Evolutionary conservation across 1,284 basidiomycete genomes (phyloP).

Genomic region (Trichosporon sp.): DNA sequence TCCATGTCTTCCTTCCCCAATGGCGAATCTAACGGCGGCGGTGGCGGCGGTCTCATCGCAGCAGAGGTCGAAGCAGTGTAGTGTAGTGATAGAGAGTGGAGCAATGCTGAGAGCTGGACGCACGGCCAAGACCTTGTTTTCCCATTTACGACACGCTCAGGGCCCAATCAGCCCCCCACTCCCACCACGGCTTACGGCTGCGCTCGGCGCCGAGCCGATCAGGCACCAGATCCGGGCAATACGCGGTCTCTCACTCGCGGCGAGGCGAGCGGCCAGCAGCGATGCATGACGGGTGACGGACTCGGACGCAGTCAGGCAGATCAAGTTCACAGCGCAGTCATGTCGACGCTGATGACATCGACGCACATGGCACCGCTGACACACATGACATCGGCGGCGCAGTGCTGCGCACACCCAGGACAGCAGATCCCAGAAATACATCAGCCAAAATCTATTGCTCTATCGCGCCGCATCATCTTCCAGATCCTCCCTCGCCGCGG

Average conservation of each 20-base stretch:
- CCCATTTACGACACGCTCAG: neutral
- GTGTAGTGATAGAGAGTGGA: neutral
- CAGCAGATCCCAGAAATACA: neutral
- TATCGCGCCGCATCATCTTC: neutral
- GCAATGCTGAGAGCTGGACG: neutral
- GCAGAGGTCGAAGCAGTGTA: neutral
- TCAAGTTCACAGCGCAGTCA: neutral
- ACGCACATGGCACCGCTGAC: neutral
- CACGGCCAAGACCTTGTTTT: neutral
- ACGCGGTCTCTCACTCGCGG: too few species aligned
- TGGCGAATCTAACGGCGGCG: neutral
- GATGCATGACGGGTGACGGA: neutral
- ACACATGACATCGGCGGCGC: neutral
- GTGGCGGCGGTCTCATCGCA: neutral
- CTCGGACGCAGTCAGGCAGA: neutral
- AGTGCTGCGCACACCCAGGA: neutral
- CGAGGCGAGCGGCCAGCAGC: too few species aligned
- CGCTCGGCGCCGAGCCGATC: neutral
- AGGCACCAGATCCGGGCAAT: neutral
- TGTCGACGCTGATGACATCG: neutral
- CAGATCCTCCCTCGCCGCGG: neutral
- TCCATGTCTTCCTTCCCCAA: neutral
- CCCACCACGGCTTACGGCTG: neutral
- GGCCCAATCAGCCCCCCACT: neutral
- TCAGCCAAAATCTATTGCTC: neutral